A percentile compares a stretch with the other conserved stretches of the same genome.
phyloP scores from a whole-genome alignment of 2,329 filamentous ascomycete genomes.

The Cercospora sp. region DNA sequence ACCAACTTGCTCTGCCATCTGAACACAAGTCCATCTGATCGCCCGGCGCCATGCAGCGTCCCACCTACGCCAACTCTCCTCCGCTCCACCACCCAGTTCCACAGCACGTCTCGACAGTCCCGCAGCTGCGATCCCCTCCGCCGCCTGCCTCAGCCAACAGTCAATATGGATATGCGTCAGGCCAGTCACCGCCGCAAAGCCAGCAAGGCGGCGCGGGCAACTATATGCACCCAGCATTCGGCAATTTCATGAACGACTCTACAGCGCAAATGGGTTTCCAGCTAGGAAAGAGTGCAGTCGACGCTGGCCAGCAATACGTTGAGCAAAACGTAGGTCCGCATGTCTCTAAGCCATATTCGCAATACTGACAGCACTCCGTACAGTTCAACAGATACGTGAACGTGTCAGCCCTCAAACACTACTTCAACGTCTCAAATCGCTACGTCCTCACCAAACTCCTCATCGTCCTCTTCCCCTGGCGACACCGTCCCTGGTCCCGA shows the following conservation, averaged over 20 bases:
- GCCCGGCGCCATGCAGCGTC: constrained; percentile 73
- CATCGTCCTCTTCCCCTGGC: constrained; percentile 94
- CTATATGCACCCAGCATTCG: constrained; percentile 64
- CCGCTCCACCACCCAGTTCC: constrained; percentile 96
- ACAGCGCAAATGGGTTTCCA: constrained; percentile 93
- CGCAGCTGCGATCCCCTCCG: constrained; percentile 91
- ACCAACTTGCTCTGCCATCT: neutral
- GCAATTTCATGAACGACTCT: constrained; percentile 93
- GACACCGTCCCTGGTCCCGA: constrained; percentile 95
- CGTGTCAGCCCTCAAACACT: constrained; percentile 91
- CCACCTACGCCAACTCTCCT: constrained; percentile 78
- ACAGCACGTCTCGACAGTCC: constrained; percentile 97
- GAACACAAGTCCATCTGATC: neutral
- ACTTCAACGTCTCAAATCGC: constrained; percentile 98
- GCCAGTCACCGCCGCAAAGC: constrained; percentile 54
- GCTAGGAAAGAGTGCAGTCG: constrained; percentile 87
- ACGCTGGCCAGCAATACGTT: constrained; percentile 88
- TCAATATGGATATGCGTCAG: constrained; percentile 63
- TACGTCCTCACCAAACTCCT: constrained; percentile 93
- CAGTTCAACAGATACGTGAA: constrained; percentile 85
- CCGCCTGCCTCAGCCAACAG: constrained; percentile 71
- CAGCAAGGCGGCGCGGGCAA: constrained; percentile 32
- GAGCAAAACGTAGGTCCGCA: constrained; percentile 78
- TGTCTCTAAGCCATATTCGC: too few species aligned
- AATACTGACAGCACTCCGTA: too few species aligned